Evolutionary conservation across 305 asterid genomes (phyloP).

Genomic region (Fraxinus nigra): DNA sequence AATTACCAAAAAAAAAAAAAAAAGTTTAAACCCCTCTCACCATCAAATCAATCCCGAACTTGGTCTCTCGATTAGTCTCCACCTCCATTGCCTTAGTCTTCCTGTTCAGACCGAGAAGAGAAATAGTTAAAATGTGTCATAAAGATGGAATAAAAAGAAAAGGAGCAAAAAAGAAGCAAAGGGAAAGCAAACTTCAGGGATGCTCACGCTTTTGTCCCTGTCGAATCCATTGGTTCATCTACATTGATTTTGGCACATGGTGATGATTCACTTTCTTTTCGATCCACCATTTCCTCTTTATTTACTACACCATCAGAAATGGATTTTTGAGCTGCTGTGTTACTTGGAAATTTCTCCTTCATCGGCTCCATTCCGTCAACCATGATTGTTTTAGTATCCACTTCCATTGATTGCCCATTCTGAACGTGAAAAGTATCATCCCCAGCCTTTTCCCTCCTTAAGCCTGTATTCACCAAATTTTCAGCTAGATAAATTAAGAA

Average conservation of each 20-base stretch:
- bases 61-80: constrained; percentile 35
- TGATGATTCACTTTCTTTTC: constrained; percentile 44
- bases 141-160: constrained; percentile 11
- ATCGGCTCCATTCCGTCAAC: constrained; percentile 31
- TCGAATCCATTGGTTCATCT: constrained; percentile 50
- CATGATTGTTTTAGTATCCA: constrained; percentile 28
- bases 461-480: constrained; percentile 44
- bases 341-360: constrained; percentile 38
- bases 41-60: constrained; percentile 53
- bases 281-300: constrained; percentile 42
- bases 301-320: constrained; percentile 37
- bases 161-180: constrained; percentile 9
- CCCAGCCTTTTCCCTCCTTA: constrained; percentile 33
- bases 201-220: constrained; percentile 60
- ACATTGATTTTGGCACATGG: constrained; percentile 49
- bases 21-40: constrained; percentile 26
- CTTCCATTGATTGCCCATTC: constrained; percentile 34
- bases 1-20: background rate
- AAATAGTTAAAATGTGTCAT: constrained; percentile 16
- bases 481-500: constrained; percentile 19
- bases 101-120: constrained; percentile 40
- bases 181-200: constrained; percentile 29
- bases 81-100: constrained; percentile 31
- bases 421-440: constrained; percentile 34
- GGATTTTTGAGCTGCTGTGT: constrained; percentile 36